Evolutionary conservation across 257 asterid genomes (phyloP), one percentile per base, ranked within the genome.

Genomic region (Leptodermis oblonga): DNA sequence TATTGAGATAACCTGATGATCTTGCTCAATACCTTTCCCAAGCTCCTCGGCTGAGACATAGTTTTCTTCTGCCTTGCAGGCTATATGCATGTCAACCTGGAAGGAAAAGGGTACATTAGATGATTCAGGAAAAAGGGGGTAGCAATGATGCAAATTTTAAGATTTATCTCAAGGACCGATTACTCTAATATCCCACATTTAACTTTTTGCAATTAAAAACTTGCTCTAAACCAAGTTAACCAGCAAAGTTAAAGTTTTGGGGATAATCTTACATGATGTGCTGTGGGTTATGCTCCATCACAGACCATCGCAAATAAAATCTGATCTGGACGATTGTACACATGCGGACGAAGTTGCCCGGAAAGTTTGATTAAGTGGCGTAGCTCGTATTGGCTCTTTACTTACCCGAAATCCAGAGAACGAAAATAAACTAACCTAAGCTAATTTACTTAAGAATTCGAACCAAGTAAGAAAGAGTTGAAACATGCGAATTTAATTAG

Each of bases 41-140:
- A 93, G 97, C 86, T 93, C 97, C 87, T 93, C 98, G 23, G 97
- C 98, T 37, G 98, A 93, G 65, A 93, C 98, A 74, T 93, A 97
- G 79, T 90, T 93, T 82, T 93, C 98, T 81, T 93, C 96, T 49
- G 92, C 96, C 89, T 90, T 93, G 84, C 99, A 93, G 54, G 96
- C 97, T 93, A 93, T 78, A 93, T 90, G 82, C 99, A 93, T 25
- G 99, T 93, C 60, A 93, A 87, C 99, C 97, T 93, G 82, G 69
- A 80, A 81, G n/a, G n/a, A 5, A 26, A 65, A 10, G 41, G 14
- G 25, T 20, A 45, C 34, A 46, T 46, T n/a, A 70, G 18, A 52
- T 46, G 43, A 67, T 71, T 55, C 36, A 64, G 34, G 14, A 55
- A 33, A 34, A 25, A 7, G 65, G 54, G 30, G 11, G 2, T 25